These are phyloP conservation scores for Solanum hybrid DNA, from an alignment of 305 asterid genomes.

Conservation along the genomic window DNA sequence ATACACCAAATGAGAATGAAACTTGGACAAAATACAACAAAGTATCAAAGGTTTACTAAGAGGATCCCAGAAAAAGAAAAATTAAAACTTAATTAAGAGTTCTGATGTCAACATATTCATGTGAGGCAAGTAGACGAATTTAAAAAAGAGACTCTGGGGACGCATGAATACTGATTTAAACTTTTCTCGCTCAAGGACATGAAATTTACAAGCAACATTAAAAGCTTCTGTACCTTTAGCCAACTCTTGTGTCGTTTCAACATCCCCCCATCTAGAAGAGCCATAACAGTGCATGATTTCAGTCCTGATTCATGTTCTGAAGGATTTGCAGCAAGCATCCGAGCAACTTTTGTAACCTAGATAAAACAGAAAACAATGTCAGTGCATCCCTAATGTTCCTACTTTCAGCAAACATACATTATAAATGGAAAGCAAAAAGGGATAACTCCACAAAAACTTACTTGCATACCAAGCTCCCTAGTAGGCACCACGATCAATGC, in stretches of 20 bases:
- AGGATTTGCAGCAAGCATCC: constrained; percentile 58
- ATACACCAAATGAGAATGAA: not conserved
- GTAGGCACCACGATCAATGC: constrained; percentile 86
- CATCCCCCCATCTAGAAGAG: constrained; percentile 92
- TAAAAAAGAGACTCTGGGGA: not conserved
- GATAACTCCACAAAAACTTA: constrained; percentile 21
- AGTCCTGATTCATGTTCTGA: constrained; percentile 36
- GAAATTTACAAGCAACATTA: not conserved
- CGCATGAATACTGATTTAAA: not conserved
- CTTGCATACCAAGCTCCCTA: constrained; percentile 96
- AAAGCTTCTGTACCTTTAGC: constrained; percentile 52
- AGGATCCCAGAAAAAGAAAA: not conserved
- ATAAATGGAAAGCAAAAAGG: constrained; percentile 1
- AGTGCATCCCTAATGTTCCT: constrained; percentile 5
- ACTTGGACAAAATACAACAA: not conserved
- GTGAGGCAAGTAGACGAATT: not conserved
- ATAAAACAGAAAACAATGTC: constrained; percentile 4
- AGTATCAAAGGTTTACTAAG: not conserved
- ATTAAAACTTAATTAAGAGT: not conserved
- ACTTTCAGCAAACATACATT: constrained; percentile 7
- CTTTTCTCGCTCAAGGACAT: not conserved
- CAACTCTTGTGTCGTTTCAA: constrained; percentile 84
- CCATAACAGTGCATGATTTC: constrained; percentile 74
- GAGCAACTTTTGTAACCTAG: constrained; percentile 87
- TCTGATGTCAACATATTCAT: not conserved